Conservation (phyloP, 1,139 yeast species). For the Blastobotrys arbuscula region DNA sequence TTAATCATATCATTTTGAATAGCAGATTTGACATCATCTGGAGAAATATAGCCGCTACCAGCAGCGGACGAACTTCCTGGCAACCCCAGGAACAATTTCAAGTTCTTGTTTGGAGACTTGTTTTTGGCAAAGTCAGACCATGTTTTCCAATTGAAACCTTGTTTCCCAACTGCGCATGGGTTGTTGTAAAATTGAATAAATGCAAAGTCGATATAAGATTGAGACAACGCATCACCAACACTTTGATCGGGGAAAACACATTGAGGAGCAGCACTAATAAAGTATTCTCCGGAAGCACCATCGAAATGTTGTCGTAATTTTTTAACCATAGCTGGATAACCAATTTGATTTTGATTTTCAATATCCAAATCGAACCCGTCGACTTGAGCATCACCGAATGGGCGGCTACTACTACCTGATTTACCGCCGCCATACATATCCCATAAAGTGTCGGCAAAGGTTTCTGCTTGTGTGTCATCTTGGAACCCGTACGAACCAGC, state of each 20-base stretch:
- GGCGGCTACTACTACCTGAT: conserved; percentile 60
- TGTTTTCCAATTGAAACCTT: conserved; percentile 72
- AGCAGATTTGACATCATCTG: conserved; percentile 23
- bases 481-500: conserved; percentile 57
- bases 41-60: conserved; percentile 54
- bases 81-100: conserved; percentile 61
- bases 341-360: conserved; percentile 49
- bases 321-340: conserved; percentile 48
- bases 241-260: conserved; percentile 89
- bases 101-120: conserved; percentile 54
- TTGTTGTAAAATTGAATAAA: conserved; percentile 93
- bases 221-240: conserved; percentile 59
- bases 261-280: conserved; percentile 92
- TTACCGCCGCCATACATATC: conserved; percentile 83
- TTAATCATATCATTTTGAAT: conserved; percentile 33
- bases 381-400: conserved; percentile 63
- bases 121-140: conserved; percentile 67
- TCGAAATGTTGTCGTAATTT: conserved; percentile 51
- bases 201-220: conserved; percentile 72
- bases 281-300: conserved; percentile 47
- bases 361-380: conserved; percentile 75
- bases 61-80: conserved; percentile 71
- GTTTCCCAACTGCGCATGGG: conserved; percentile 48
- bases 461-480: conserved; percentile 54
- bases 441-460: conserved; percentile 77